Evolutionary conservation across 352 stramenopile genomes (phyloP).

Genomic region (Phytophthora fragariaefolia): DNA sequence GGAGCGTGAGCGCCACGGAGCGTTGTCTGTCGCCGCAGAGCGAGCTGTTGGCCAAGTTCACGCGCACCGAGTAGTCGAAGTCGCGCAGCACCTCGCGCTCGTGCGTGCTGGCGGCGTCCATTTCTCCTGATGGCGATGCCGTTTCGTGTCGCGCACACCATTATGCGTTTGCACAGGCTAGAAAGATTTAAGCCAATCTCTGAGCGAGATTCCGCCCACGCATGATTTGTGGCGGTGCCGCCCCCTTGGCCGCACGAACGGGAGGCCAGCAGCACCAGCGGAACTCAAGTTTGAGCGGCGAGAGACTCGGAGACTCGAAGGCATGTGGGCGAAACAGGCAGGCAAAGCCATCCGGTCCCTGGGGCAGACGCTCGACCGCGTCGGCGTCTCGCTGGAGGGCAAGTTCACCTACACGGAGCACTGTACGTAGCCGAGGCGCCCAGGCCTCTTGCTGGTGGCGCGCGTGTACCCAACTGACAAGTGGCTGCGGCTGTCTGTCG

Average conservation of each 20-base stretch:
- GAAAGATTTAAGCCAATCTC: slow-evolving; percentile 3
- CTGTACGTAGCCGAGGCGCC: slow-evolving; percentile 74
- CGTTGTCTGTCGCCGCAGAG: slow-evolving; percentile 52
- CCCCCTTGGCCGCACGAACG: slow-evolving; percentile 36
- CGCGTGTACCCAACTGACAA: too few species aligned
- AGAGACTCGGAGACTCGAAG: slow-evolving; percentile 35
- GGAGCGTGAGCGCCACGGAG: slow-evolving; percentile 64
- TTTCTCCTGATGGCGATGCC: neutral
- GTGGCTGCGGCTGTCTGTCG: too few species aligned
- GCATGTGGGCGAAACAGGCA: slow-evolving; percentile 72
- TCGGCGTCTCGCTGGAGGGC: slow-evolving; percentile 84
- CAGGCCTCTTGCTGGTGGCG: too few species aligned
- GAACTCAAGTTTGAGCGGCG: slow-evolving; percentile 33
- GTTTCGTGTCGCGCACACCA: slow-evolving; percentile 14
- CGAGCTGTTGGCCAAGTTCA: slow-evolving; percentile 64
- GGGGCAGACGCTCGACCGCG: slow-evolving; percentile 86
- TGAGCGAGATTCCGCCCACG: neutral
- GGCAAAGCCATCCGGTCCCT: slow-evolving; percentile 87
- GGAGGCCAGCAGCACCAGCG: slow-evolving; percentile 46
- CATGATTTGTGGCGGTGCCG: slow-evolving; percentile 25
- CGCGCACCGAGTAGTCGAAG: slow-evolving; percentile 82
- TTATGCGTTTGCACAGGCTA: slow-evolving; percentile 9
- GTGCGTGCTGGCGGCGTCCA: slow-evolving; percentile 2
- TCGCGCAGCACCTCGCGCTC: slow-evolving; percentile 46
- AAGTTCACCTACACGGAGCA: slow-evolving; percentile 88